These are phyloP conservation scores for Boletellus ananas DNA, from an alignment of 768 basidiomycete species.

Conservation along the genomic window DNA sequence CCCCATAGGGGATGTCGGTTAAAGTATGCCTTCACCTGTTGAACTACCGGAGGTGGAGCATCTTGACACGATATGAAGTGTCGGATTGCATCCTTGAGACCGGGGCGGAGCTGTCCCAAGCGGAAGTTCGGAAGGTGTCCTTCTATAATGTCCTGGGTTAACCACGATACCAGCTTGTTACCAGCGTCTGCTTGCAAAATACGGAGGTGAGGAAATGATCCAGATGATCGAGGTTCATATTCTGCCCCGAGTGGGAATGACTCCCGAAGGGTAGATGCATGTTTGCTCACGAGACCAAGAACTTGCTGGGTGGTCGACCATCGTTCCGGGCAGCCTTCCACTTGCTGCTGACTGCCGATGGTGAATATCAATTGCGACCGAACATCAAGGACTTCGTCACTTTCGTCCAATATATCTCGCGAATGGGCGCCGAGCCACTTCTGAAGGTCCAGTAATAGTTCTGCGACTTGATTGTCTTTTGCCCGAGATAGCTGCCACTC, in stretches of 20 bases:
- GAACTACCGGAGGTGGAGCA: neutral
- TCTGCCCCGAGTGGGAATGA: too few relatives aligned
- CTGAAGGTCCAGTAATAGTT: slow-evolving; percentile 19
- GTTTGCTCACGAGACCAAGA: slow-evolving; percentile 14
- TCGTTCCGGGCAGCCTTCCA: slow-evolving; percentile 41
- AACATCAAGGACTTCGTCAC: slow-evolving; percentile 30
- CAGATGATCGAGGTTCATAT: too few relatives aligned
- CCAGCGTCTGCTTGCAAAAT: too few relatives aligned
- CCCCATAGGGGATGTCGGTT: slow-evolving; percentile 6
- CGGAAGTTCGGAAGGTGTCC: slow-evolving; percentile 5
- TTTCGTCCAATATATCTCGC: slow-evolving; percentile 21
- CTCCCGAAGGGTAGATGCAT: slow-evolving; percentile 1
- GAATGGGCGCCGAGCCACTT: slow-evolving; percentile 17
- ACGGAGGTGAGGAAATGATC: too few relatives aligned
- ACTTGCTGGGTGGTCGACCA: slow-evolving; percentile 39
- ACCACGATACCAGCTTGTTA: slow-evolving; percentile 2
- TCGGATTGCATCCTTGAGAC: slow-evolving; percentile 5
- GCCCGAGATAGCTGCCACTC: slow-evolving; percentile 26
- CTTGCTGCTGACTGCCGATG: slow-evolving; percentile 31
- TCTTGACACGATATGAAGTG: slow-evolving; percentile 16
- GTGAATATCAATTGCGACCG: slow-evolving; percentile 49
- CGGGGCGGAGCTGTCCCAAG: neutral
- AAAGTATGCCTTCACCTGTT: slow-evolving; percentile 1
- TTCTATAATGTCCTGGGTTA: slow-evolving; percentile 7
- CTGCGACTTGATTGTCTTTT: slow-evolving; percentile 16